A percentile compares a stretch with the other conserved stretches of the same genome.
Conservation (phyloP, 2,329 filamentous ascomycete species). For the Diaporthe eres region DNA sequence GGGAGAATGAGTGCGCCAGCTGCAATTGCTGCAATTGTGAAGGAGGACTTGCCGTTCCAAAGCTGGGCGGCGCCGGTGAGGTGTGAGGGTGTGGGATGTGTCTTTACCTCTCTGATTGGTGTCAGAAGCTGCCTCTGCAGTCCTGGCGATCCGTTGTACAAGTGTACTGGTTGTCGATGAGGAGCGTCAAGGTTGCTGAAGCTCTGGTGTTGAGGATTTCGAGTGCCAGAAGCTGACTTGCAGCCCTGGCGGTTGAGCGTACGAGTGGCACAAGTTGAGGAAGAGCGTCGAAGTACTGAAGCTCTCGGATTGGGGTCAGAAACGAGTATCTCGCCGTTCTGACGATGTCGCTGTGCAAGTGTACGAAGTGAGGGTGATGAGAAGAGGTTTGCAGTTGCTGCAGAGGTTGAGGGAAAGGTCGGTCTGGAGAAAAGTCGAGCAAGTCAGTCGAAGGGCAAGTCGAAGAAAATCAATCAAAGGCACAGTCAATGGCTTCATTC, state of each 20-base stretch:
- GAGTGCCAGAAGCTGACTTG: slow-evolving; percentile 9
- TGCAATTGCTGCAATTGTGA: background rate
- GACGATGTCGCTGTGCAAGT: slow-evolving; percentile 2
- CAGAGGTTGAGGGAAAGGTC: slow-evolving; percentile 2
- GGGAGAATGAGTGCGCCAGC: background rate
- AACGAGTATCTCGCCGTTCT: slow-evolving; percentile 13
- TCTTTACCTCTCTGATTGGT: background rate
- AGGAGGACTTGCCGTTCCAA: background rate
- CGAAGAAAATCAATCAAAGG: background rate
- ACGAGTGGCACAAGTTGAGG: slow-evolving; percentile 7
- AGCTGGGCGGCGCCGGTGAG: background rate
- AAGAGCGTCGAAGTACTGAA: slow-evolving; percentile 17
- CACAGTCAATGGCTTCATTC: slow-evolving; percentile 8
- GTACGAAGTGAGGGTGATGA: slow-evolving; percentile 9
- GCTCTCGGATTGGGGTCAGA: background rate
- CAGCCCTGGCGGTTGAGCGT: slow-evolving; percentile 14
- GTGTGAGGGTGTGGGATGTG: background rate
- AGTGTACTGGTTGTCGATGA: slow-evolving; percentile 8
- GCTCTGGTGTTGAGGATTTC: background rate
- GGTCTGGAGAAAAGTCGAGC: background rate
- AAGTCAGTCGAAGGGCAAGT: background rate
- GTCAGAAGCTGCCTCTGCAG: slow-evolving; percentile 21
- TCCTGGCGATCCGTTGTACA: slow-evolving; percentile 30
- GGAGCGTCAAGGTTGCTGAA: slow-evolving; percentile 24
- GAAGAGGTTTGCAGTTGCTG: slow-evolving; percentile 17